These are phyloP conservation scores for Scorias spongiosa DNA, from an alignment of 2,329 filamentous ascomycete species.

Conservation along the genomic window DNA sequence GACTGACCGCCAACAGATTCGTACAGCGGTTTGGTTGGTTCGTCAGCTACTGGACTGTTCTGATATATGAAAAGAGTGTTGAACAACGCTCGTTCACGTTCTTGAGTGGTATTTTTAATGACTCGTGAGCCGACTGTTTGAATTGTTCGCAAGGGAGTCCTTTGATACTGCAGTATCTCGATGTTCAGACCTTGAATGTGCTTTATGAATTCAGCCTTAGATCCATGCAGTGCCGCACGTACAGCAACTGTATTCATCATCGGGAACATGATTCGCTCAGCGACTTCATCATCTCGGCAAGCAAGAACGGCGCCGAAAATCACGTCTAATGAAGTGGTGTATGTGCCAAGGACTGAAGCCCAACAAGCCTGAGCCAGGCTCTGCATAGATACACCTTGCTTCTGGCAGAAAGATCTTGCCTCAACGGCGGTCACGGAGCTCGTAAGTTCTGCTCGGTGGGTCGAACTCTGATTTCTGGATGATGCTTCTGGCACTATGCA, in stretches of 20 bases:
- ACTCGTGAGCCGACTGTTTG: conserved; percentile 30
- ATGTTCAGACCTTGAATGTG: conserved; percentile 59
- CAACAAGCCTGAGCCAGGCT: conserved; percentile 63
- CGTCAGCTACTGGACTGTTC: conserved; percentile 28
- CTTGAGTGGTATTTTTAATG: not conserved
- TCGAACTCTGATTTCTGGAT: conserved; percentile 4
- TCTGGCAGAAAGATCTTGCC: conserved; percentile 47
- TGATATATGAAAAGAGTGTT: conserved; percentile 55
- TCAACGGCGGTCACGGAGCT: conserved; percentile 28
- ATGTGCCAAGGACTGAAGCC: conserved; percentile 52
- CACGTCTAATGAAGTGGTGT: conserved; percentile 52
- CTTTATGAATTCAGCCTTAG: conserved; percentile 45
- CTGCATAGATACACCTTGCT: conserved; percentile 56
- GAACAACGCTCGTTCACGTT: conserved; percentile 34
- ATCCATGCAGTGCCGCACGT: conserved; percentile 57
- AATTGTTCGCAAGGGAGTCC: conserved; percentile 60
- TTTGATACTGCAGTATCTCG: conserved; percentile 54
- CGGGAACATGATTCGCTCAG: conserved; percentile 60
- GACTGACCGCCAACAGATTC: conserved; percentile 48
- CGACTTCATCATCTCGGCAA: conserved; percentile 60
- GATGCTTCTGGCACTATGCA: conserved; percentile 23
- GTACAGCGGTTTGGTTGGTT: conserved; percentile 31
- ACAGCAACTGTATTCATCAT: conserved; percentile 84
- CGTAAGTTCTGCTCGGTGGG: conserved; percentile 30
- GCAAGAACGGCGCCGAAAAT: conserved; percentile 72